Base-by-base conservation (phyloP, 805 yeast species). In the Candida gorgasii region DNA sequence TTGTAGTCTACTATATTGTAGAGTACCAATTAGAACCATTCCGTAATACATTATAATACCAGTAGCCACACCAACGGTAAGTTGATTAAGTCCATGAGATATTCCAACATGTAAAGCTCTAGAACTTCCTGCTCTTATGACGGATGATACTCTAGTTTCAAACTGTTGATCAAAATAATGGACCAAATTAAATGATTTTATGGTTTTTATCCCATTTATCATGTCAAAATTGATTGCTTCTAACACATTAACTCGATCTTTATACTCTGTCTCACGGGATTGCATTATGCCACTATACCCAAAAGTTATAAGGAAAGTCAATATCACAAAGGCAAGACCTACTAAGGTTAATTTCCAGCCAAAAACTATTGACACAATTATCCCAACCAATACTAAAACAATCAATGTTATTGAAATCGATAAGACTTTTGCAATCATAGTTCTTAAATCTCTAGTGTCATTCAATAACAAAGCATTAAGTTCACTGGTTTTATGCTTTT, bases 321-420 rank as follows among this genome's bases (percentile, higher is more conserved):
- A 48, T 0, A 96, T 95, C 11, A 86, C 73, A 59, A 89, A 70
- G 0, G 96, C 75, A 8, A 90, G 53, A 1, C 96, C 95, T 1
- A 88, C 93, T 8, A 92, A 63, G 1, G 97, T 78, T 31, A 93
- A 65, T 53, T 84, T 86, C 98, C 98, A 93, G 0, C 97, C 96
- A 8, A 73, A 58, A 0, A 72, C 73, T 1, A 89, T 47, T 0
- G 97, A 81, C 97, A 97, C 93, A 5, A 79, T 65, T 4, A 82
- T 47, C 3, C 97, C 95, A 19, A 80, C 61, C 0, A 68, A 28
- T 0, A 84, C 65, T 36, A 89, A 71, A 0, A 80, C 65, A 2
- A 76, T 38, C 29, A 86, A 72, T 8, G 83, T 76, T 1, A 79
- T 51, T 0, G 79, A 32, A 0, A 82, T 73, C 8, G 82, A 69